These are phyloP conservation scores for Pisolithus sp. DNA, from an alignment of 768 basidiomycete species.

Conservation along the genomic window DNA sequence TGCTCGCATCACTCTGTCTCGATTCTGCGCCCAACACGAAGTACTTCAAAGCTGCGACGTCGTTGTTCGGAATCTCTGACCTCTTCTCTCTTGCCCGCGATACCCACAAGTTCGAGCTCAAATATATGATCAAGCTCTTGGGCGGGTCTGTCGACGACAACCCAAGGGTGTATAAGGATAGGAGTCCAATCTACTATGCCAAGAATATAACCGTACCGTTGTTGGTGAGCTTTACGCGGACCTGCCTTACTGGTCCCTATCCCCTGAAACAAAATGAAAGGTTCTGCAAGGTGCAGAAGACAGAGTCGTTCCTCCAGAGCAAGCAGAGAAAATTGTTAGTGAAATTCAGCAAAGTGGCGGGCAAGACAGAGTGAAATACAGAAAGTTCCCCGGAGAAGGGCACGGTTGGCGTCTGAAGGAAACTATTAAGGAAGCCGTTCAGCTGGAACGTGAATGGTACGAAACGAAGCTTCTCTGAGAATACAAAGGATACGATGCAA, in stretches of 20 bases:
- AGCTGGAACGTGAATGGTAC: constrained; percentile 31
- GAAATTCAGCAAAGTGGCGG: not conserved
- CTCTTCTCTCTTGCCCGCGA: constrained; percentile 45
- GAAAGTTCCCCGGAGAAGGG: constrained; percentile 37
- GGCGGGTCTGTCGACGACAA: constrained; percentile 44
- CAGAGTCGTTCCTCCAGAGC: constrained; percentile 57
- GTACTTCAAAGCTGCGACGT: constrained; percentile 52
- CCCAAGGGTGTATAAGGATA: constrained; percentile 44
- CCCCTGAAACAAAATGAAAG: constrained; percentile 25
- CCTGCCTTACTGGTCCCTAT: no score
- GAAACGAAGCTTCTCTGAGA: constrained; percentile 9
- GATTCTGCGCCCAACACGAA: constrained; percentile 44
- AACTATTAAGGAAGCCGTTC: constrained; percentile 26
- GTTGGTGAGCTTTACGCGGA: constrained; percentile 37
- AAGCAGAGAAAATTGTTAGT: constrained; percentile 34
- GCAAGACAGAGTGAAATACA: constrained; percentile 15
- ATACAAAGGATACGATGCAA: no score
- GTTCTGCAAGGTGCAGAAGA: constrained; percentile 59
- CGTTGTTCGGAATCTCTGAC: constrained; percentile 55
- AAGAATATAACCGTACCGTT: constrained; percentile 59
- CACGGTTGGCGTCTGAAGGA: constrained; percentile 28
- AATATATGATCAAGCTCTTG: constrained; percentile 51
- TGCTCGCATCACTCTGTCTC: constrained; percentile 37
- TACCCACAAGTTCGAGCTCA: constrained; percentile 65
- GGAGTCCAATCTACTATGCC: constrained; percentile 48